Base-by-base conservation (phyloP, 1,284 basidiomycete genomes). In the Heterobasidion irregulare region DNA sequence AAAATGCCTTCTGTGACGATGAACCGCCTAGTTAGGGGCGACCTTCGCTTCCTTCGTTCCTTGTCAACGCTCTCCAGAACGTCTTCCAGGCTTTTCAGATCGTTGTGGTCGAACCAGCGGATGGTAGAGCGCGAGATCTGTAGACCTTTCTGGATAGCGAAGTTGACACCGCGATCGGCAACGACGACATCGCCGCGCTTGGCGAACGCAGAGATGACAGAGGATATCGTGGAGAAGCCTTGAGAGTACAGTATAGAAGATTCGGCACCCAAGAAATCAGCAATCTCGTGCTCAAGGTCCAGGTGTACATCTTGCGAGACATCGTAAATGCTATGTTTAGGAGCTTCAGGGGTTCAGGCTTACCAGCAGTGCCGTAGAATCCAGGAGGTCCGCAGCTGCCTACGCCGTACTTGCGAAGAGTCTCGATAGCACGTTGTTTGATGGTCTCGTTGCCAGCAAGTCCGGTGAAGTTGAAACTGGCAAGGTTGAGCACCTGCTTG, bases 151-250 rank as follows among this genome's bases (percentile, higher is more conserved):
- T 98, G 94, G 59, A 98, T 93, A 19, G 93, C 86, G 71, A 98
- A 95, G 72, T 92, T 97, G 64, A 96, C 88, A 45, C 88, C 86
- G 34, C 93, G 84, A 70, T 99, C 97, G 2, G 94, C 95, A n/a
- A 99, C 91, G 66, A 99, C 96, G 64, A 98, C 86, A 66, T 99
- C 97, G 3, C 95, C 95, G 61, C 97, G 87, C 70, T 99, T 99
- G 75, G 91, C 93, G 69, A 98, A 99, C 1, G 96, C 93, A 0
- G 96, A 92, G 58, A 99, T 98, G 65, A 96, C 94, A 19, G 94
- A 97, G 2, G 92, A 87, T 61, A 94, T 84, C 56, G 94, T 94
- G 12, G 90, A 86, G 72, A 97, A 99, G 8, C 86, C 89, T 72
- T 99, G 97, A 2, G 94, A 88, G 72, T 99, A 99, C 61, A 98